phyloP scores from a whole-genome alignment of 176 grass and related monocot genomes.

The Elymus sibiricus region DNA sequence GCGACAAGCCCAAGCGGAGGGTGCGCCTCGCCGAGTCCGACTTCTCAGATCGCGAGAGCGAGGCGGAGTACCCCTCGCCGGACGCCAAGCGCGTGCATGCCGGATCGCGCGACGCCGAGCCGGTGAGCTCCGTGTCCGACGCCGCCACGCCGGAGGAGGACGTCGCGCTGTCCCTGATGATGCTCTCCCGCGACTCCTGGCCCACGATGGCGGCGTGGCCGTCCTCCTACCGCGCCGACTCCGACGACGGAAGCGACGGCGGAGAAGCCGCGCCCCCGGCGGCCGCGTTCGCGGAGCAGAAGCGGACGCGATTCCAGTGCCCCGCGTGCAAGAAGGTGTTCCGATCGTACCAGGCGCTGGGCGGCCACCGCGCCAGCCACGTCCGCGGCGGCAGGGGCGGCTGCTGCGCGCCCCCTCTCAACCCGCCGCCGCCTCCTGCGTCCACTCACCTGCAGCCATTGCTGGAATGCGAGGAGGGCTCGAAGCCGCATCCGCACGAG shows the following conservation, averaged over 20 bases:
- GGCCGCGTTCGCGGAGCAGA: constrained; percentile 7
- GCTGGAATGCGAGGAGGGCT: constrained; percentile 27
- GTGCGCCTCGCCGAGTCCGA: constrained; percentile 44
- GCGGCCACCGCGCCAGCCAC: constrained; percentile 62
- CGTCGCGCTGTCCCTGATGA: constrained; percentile 60
- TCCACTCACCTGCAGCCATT: constrained; percentile 33
- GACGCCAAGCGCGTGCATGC: constrained; percentile 29
- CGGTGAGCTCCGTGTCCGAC: constrained; percentile 64
- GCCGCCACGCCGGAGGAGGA: constrained; percentile 57
- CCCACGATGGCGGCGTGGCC: neutral
- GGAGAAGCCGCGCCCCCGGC: neutral
- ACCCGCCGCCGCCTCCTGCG: neutral
- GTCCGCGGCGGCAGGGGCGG: constrained; percentile 39
- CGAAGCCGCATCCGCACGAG: constrained; percentile 25
- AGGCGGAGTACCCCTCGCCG: constrained; percentile 35
- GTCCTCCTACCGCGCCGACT: neutral
- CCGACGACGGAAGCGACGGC: constrained; percentile 4
- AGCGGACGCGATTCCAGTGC: constrained; percentile 54
- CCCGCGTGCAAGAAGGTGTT: constrained; percentile 63
- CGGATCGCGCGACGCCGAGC: constrained; percentile 40
- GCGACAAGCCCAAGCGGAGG: constrained; percentile 59
- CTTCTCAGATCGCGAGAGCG: constrained; percentile 76
- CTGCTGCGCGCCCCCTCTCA: constrained; percentile 33
- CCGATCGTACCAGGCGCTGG: constrained; percentile 75
- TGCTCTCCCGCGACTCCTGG: constrained; percentile 70